Percentiles rank a stretch among this genome's conserved stretches.
Conservation (phyloP, 2,329 filamentous ascomycete species). For the Alternaria sp. region DNA sequence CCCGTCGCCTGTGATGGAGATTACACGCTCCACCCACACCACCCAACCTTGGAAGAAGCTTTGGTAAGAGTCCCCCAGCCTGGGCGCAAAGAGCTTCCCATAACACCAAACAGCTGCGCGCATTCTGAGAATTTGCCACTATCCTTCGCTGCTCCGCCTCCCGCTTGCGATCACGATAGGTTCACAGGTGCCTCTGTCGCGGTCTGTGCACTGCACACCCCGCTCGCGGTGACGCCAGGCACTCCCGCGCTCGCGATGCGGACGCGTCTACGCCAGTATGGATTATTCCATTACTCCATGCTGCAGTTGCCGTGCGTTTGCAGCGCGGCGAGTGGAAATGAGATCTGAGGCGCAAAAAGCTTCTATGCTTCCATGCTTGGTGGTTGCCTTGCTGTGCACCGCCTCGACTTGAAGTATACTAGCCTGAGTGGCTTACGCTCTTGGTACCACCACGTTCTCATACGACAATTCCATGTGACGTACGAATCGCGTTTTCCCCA, state of each 20-base stretch:
- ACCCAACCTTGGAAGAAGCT: background rate
- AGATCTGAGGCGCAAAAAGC: background rate
- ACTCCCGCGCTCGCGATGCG: background rate
- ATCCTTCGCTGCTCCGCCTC: background rate
- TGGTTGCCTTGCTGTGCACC: slow-evolving; percentile 1
- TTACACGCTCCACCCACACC: background rate
- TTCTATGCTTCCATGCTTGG: background rate
- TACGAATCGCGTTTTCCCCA: background rate
- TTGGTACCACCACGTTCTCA: background rate
- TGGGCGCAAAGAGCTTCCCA: background rate
- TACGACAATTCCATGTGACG: background rate
- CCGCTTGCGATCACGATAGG: background rate
- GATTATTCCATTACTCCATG: background rate
- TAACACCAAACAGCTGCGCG: background rate
- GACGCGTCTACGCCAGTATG: background rate
- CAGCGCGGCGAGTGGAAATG: background rate
- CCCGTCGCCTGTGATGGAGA: background rate
- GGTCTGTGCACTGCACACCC: background rate
- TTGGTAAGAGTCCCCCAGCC: background rate
- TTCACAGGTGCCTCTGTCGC: background rate
- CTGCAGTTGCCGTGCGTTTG: background rate
- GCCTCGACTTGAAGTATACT: background rate
- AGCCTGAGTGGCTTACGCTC: background rate
- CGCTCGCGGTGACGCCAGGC: background rate
- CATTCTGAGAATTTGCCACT: background rate